phyloP scores from a whole-genome alignment of 306 rosid genomes.

The Castanea mollissima region DNA sequence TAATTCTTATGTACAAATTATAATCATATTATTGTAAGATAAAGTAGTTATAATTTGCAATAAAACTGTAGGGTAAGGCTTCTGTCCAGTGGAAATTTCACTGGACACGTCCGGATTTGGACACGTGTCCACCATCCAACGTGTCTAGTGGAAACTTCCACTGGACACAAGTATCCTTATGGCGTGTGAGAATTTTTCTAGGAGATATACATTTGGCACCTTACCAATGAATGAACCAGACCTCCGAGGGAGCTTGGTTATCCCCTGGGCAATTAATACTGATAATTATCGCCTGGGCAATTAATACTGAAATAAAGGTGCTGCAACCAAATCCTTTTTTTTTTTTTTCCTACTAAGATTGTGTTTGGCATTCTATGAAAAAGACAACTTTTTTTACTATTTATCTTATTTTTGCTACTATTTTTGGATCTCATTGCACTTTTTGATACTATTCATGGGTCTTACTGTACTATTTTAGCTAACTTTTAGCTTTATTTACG shows the following conservation, averaged over 20 bases:
- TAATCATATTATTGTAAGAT: background rate
- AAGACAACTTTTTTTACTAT: no score
- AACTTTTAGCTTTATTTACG: rapidly evolving
- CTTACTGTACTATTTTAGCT: rapidly evolving
- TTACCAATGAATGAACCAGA: no score
- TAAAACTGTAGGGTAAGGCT: background rate
- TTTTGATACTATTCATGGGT: no score
- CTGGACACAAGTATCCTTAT: background rate
- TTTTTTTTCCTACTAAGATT: no score
- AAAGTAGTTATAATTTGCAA: background rate
- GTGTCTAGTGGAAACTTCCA: no score
- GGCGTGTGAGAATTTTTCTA: background rate
- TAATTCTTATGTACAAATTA: background rate
- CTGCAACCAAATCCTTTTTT: no score
- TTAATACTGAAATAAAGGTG: background rate
- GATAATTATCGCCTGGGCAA: no score
- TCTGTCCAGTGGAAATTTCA: no score
- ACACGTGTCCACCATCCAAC: no score
- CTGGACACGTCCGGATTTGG: no score
- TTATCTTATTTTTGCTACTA: no score
- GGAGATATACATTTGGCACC: background rate
- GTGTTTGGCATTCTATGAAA: no score
- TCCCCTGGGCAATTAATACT: background rate
- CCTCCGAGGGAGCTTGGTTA: background rate
- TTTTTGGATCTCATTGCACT: rapidly evolving